Base-by-base conservation (phyloP, 441 rosid genomes). In the Bruguiera hainesii region DNA sequence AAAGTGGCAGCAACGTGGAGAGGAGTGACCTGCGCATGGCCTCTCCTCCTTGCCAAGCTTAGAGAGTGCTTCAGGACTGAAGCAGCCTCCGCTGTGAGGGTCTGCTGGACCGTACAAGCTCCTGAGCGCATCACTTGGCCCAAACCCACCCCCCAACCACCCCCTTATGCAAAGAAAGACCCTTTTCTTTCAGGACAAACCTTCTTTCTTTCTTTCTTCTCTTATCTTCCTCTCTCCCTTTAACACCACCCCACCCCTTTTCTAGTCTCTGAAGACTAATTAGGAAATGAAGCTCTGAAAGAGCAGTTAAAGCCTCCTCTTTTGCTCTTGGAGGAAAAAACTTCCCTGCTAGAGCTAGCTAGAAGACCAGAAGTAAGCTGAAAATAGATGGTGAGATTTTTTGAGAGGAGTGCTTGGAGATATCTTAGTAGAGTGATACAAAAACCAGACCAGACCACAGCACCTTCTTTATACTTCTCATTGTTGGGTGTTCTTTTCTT, bases 41-140 rank as follows among this genome's bases (percentile, higher is more conserved):
- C 98, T 79, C 98, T 81, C 85, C 98, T 71, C 82, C 98, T 73
- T 35, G 98, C 98, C 73, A 92, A 80, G 82, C 79, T 79, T 7
- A 92, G 98, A 83, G 98, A 92, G 65, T 88, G 96, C 98, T 90
- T 92, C 98, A 92, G 80, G 4, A 87, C 87, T 72, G 96, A 92
- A 89, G 98, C 98, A 87, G 96, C 93, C 98, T 92, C 98, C 52
- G 91, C 68, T 67, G 98, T 88, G 73, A 92, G 96, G 85, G 98
- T 92, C 88, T 92, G 96, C 83, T 89, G 98, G 66, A 88, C 87
- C 69, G 96, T 85, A 77, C 89, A 89, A 68, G 83, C 91, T 81
- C 95, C 96, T 85, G 95, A 85, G 82, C 98, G 96, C 98, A 92
- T 92, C 78, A 87, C 91, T 92, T 81, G 82, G 72, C 76, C 60